Evolutionary conservation across 257 asterid species (phyloP).

Genomic region (Ehretia macrophylla): DNA sequence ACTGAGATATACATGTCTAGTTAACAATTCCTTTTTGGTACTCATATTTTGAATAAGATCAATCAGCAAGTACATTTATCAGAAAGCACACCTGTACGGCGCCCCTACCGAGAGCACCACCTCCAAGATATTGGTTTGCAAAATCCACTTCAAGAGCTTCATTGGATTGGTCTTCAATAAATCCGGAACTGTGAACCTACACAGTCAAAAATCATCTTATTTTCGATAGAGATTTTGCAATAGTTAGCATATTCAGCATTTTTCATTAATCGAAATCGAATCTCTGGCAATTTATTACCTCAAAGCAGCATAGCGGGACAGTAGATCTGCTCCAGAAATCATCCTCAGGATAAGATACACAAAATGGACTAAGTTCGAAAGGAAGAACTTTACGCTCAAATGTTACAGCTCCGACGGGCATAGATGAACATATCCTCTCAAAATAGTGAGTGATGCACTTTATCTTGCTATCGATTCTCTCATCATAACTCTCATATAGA

Average conservation of each 20-base stretch:
- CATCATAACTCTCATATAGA: constrained; percentile 49
- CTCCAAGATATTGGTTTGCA: constrained; percentile 82
- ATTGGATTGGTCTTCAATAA: constrained; percentile 63
- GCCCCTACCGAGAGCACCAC: constrained; percentile 83
- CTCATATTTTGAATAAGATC: background rate
- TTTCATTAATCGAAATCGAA: background rate
- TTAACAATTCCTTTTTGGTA: background rate
- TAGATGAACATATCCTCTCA: constrained; percentile 52
- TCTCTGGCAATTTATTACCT: constrained; percentile 34
- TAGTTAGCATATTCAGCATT: background rate
- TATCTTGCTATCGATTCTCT: constrained; percentile 60
- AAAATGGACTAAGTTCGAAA: constrained; percentile 22
- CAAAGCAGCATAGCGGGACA: constrained; percentile 57
- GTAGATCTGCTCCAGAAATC: constrained; percentile 67
- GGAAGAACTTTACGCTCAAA: constrained; percentile 84
- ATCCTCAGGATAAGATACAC: constrained; percentile 37
- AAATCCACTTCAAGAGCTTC: constrained; percentile 91
- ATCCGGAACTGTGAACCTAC: constrained; percentile 58
- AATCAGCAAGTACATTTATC: too few relatives aligned
- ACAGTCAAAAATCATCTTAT: background rate
- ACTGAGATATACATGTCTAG: background rate
- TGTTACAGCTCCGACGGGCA: constrained; percentile 69
- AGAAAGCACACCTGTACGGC: constrained; percentile 58
- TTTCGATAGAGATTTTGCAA: background rate
- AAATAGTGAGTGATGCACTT: constrained; percentile 84